Percentiles rank a stretch among this genome's conserved stretches.
These are phyloP conservation scores for Mycothermus thermophilus DNA, from an alignment of 495 filamentous ascomycete genomes.

Conservation along the genomic window DNA sequence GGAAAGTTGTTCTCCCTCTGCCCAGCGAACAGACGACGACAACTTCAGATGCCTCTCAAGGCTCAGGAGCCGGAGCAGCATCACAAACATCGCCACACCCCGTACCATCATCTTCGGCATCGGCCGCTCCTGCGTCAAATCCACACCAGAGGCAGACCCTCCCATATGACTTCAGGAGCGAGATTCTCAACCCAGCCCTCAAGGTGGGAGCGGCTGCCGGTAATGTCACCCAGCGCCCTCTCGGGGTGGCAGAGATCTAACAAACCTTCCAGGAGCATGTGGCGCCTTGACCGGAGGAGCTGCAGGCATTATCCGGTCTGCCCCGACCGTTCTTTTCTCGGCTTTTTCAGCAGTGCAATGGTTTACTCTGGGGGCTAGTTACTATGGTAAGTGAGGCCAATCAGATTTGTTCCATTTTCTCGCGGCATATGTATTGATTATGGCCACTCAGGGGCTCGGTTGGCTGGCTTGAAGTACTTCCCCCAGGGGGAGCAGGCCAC, in stretches of 20 bases:
- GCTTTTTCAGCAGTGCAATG: conserved; percentile 62
- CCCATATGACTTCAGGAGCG: conserved; percentile 24
- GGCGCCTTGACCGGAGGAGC: conserved; percentile 63
- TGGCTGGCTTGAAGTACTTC: conserved; percentile 20
- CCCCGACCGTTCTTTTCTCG: conserved; percentile 53
- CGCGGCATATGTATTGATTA: too few species aligned
- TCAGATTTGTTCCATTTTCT: too few species aligned
- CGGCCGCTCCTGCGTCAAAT: too few species aligned
- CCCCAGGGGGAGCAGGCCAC: conserved; percentile 35
- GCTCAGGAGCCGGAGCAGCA: too few species aligned
- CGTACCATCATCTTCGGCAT: too few species aligned
- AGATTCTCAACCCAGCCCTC: conserved; percentile 24
- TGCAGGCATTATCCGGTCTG: conserved; percentile 51
- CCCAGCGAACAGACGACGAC: too few species aligned
- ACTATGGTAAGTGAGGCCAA: conserved; percentile 59
- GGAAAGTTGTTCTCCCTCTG: too few species aligned
- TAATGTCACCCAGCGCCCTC: too few species aligned
- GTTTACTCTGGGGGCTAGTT: conserved; percentile 61
- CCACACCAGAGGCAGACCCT: conserved; percentile 13
- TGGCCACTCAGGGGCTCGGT: conserved; percentile 27
- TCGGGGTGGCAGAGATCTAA: too few species aligned
- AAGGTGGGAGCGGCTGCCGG: conserved; percentile 18
- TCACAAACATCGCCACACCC: too few species aligned
- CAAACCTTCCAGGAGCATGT: conserved; percentile 42
- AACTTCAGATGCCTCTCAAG: too few species aligned